phyloP scores from a whole-genome alignment of 768 basidiomycete genomes.

The Hygrophorus pudorinus region DNA sequence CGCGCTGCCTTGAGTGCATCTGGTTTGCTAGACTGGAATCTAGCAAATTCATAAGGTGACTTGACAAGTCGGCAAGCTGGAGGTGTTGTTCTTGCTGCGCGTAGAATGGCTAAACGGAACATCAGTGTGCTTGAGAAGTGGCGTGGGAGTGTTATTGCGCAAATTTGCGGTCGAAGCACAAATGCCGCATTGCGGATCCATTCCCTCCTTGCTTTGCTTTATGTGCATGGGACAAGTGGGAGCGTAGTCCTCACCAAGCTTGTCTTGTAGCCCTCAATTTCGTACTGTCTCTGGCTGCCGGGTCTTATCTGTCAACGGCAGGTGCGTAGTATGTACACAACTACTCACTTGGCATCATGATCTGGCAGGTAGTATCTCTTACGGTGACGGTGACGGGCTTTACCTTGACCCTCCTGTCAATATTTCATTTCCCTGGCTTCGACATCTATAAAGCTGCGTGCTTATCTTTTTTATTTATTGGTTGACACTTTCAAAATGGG shows the following conservation, averaged over 20 bases:
- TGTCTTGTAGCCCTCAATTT: neutral
- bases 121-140: neutral
- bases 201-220: neutral
- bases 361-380: no score
- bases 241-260: constrained; percentile 9
- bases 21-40: constrained; percentile 25
- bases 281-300: neutral
- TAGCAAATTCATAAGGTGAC: constrained; percentile 10
- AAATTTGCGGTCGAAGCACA: neutral
- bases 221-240: constrained; percentile 2
- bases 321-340: no score
- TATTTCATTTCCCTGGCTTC: neutral
- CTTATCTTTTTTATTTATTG: no score
- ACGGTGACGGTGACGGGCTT: no score
- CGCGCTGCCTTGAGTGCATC: constrained; percentile 19
- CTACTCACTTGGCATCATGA: no score
- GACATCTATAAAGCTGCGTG: neutral
- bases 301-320: neutral
- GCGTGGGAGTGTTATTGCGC: neutral
- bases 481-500: no score
- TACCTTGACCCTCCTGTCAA: no score
- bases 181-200: constrained; percentile 3
- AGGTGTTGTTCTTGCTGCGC: neutral
- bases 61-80: constrained; percentile 3
- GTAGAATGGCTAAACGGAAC: constrained; percentile 3